A percentile compares a stretch with the other conserved stretches of the same genome.
phyloP scores from a whole-genome alignment of 83 land plant genomes.

The Thuja plicata region DNA sequence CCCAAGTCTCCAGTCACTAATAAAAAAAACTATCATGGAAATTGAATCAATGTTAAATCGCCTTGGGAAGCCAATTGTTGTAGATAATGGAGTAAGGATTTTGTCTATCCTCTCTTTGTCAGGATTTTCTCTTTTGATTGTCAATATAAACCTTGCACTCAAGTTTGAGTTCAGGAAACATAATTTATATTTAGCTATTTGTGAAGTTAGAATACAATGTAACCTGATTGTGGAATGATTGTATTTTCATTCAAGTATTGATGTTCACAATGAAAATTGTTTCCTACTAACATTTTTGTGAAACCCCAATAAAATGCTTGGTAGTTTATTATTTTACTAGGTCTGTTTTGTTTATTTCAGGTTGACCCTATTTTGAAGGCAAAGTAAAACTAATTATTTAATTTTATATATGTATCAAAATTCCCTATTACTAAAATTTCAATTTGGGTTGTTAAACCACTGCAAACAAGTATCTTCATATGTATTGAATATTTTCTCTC shows the following conservation, averaged over 20 bases:
- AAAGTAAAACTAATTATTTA: neutral
- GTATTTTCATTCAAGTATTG: neutral
- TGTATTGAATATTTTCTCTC: neutral
- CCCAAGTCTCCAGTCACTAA: conserved; percentile 65
- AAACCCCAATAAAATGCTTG: neutral
- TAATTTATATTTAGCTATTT: neutral
- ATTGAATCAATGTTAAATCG: conserved; percentile 60
- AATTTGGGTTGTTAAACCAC: neutral
- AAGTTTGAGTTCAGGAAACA: neutral
- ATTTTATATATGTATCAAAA: neutral
- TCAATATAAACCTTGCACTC: neutral
- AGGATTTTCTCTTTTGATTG: neutral
- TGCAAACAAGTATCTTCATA: neutral
- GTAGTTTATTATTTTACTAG: neutral
- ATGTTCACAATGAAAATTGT: neutral
- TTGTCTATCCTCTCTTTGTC: neutral
- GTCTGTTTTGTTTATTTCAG: neutral
- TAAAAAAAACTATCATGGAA: conserved; percentile 60
- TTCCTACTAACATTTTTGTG: neutral
- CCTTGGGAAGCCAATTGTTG: conserved; percentile 69
- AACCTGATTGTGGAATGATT: neutral
- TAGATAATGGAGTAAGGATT: conserved; percentile 70
- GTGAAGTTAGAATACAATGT: neutral
- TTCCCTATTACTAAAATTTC: neutral
- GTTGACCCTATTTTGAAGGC: neutral